Base-by-base conservation (phyloP, 2,329 filamentous ascomycete genomes). In the Nigrograna mackinnonii region DNA sequence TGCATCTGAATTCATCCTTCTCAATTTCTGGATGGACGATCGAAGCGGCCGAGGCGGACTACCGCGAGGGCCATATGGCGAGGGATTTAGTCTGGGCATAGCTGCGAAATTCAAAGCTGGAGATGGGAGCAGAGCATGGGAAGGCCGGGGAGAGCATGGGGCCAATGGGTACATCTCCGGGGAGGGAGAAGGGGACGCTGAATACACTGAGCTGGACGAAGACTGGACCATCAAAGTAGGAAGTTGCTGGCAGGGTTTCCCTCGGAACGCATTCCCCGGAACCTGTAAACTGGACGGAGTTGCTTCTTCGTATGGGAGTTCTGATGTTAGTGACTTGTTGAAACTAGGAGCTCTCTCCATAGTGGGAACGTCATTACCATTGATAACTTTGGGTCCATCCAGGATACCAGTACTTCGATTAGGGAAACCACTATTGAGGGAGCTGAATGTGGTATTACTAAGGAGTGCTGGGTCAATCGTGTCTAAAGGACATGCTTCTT, bases 1-100 rank as follows among this genome's bases (percentile, higher is more conserved):
- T 16, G 57, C 52, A 39, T 73, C 70, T 19, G 65, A 69, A 49
- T 75, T 74, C 71, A 73, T 73, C 16, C 71, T 61, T 5, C 72
- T 57, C 3, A 75, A 57, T 14, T 64, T 65, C 44, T 60, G 60
- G 31, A 72, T 68, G 6, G 67, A 69, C 22, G 63, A 60, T 12
- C 69, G 63, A 4, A 74, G 52, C 11, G 64, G 62, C 39, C 63
- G 63, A 2, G 65, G 60, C 2, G 71, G 67, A 6, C 57, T 58
- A 2, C 48, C 43, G 34, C 70, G 66, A 0, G 71, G 70, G 2
- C 60, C 61, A 13, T 38, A 37, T 1, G 50, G 47, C 0, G 47
- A 45, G 4, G 58, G 56, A 1, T 33, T 19, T 2, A 66, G 53
- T 1, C 41, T 50, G 0, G 61, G 62, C 32, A 63, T 48, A 31